Evolutionary conservation across 805 yeast species (phyloP).

Genomic region (Pichia deserticola): DNA sequence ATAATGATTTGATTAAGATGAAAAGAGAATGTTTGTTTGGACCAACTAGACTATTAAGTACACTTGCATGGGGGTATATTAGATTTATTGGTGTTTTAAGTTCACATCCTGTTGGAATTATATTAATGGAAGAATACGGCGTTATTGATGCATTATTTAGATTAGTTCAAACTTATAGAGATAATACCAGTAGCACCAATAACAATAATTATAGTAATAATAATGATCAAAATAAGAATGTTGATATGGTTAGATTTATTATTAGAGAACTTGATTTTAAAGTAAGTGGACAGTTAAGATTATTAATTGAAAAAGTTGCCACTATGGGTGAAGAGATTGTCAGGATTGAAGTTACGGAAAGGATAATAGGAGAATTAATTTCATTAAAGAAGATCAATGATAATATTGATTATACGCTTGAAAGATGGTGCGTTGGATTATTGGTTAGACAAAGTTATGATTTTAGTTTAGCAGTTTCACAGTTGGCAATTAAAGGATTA

Average conservation of each 20-base stretch:
- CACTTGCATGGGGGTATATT: constrained; percentile 27
- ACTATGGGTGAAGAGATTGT: background rate
- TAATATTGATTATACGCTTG: background rate
- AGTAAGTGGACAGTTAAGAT: constrained; percentile 52
- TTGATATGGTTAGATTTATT: constrained; percentile 46
- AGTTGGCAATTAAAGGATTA: constrained; percentile 2
- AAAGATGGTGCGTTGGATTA: constrained; percentile 5
- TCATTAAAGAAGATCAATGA: background rate
- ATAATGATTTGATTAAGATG: background rate
- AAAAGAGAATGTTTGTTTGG: constrained; percentile 5
- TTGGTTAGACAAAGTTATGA: constrained; percentile 4
- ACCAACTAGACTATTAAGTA: background rate
- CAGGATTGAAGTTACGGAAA: background rate
- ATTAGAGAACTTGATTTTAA: constrained; percentile 56
- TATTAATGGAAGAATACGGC: constrained; percentile 73
- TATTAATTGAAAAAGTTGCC: constrained; percentile 35
- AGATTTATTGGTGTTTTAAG: constrained; percentile 70
- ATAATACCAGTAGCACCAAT: constrained; percentile 23
- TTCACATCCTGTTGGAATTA: constrained; percentile 51
- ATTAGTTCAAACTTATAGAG: constrained; percentile 28
- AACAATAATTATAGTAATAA: too few species aligned
- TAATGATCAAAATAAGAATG: background rate
- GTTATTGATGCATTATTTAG: constrained; percentile 69
- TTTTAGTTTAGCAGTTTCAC: background rate
- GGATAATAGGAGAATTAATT: background rate